Base-by-base conservation (phyloP, 192 early-diverging fungal genomes). In the Endogone sp. region DNA sequence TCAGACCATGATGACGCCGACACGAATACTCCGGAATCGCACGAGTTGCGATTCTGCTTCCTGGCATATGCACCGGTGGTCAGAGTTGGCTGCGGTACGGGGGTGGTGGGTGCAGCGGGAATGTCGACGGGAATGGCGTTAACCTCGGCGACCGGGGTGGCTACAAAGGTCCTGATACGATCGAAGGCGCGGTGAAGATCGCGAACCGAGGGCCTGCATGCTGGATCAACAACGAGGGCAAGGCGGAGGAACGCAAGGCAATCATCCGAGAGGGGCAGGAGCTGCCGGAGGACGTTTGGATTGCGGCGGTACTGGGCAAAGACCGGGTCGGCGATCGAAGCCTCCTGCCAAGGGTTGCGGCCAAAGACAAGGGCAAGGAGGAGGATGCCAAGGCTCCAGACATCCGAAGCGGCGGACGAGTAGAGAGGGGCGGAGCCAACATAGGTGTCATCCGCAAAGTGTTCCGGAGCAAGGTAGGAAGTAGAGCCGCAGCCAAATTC, bases 401-500 rank as follows among this genome's bases (percentile, higher is more conserved):
- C 79, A 73, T 95, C 93, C 65, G 86, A 88, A 49, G 86, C 81
- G 25, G 91, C 79, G 9, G 85, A 79, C 26, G 80, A 77, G 74
- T 89, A 79, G 55, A 70, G 75, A 22, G 64, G 30, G 21, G 90
- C 6, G 37, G 71, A 37, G 25, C 61, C 54, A 59, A 63, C 16
- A 13, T 69, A 59, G 63, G 37, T 63, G 24, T 74, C 71, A 28
- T 73, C 71, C 25, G 71, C 76, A 67, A 80, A 78, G 49, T 82
- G 80, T 60, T 87, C 92, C 31, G 94, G 94, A 11, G 92, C 92
- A 81, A 97, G 91, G 72, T 97, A 97, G 66, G 92, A 87, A 16
- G 90, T 86, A 55, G 88, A 90, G 11, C 95, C 95, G 72, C 93
- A 95, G 16, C 94, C 93, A 37, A 93, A 89, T 59, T 96, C 95